These are phyloP conservation scores for Aspergillus baeticus DNA, from an alignment of 495 filamentous ascomycete species.

Conservation along the genomic window DNA sequence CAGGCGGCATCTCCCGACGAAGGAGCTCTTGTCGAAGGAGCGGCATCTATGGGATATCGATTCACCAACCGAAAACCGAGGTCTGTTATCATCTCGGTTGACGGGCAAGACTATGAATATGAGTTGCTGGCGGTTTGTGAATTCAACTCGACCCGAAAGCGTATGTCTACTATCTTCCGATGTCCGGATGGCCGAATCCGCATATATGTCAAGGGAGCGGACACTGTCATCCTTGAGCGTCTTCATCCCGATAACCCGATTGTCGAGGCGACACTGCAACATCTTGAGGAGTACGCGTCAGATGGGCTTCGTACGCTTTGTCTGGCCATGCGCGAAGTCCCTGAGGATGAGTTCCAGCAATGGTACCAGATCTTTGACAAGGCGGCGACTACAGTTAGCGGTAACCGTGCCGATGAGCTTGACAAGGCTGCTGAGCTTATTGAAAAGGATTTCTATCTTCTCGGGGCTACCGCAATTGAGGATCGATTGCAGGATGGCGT, in stretches of 20 bases:
- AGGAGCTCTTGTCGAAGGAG: conserved; percentile 92
- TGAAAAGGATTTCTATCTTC: conserved; percentile 84
- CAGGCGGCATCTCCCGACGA: conserved; percentile 98
- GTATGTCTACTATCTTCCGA: conserved; percentile 96
- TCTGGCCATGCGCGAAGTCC: conserved; percentile 89
- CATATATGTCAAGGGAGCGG: conserved; percentile 93
- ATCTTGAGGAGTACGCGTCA: conserved; percentile 96
- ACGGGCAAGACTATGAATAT: conserved; percentile 72
- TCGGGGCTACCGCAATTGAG: conserved; percentile 97
- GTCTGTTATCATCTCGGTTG: conserved; percentile 75
- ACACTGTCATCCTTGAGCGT: conserved; percentile 94
- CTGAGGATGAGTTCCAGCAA: conserved; percentile 85
- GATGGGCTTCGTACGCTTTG: conserved; percentile 95
- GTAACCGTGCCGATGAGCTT: conserved; percentile 89
- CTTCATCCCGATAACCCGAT: conserved; percentile 76
- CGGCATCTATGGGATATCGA: conserved; percentile 77
- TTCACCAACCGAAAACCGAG: conserved; percentile 90
- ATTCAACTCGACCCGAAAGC: conserved; percentile 96
- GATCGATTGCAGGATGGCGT: conserved; percentile 97
- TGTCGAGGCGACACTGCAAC: conserved; percentile 82
- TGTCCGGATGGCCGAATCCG: conserved; percentile 95
- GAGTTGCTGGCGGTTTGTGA: conserved; percentile 95
- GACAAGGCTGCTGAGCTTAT: conserved; percentile 98
- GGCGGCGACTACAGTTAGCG: conserved; percentile 86
- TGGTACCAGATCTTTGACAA: conserved; percentile 88